phyloP scores from a whole-genome alignment of 257 asterid species.

The Capsicum chinense region DNA sequence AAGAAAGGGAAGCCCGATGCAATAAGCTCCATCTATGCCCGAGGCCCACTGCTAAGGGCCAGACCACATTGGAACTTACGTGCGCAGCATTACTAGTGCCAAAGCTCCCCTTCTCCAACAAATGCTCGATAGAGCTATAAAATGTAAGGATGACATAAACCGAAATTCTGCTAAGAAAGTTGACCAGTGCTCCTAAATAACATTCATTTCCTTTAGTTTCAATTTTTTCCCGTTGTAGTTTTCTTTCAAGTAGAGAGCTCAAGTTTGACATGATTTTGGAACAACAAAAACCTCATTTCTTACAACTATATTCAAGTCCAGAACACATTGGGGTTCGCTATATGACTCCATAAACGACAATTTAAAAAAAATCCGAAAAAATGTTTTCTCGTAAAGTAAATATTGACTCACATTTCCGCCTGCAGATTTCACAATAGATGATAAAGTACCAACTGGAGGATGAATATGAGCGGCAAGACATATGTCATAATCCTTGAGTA shows the following conservation, averaged over 20 bases:
- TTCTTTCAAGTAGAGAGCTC: background rate
- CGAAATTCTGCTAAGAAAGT: conserved; percentile 9
- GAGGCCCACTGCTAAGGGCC: background rate
- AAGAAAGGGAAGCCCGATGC: background rate
- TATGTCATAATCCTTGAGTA: conserved; percentile 73
- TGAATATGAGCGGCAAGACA: conserved; percentile 73
- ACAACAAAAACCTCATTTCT: conserved; percentile 7
- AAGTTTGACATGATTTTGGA: conserved; percentile 11
- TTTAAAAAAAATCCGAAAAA: background rate
- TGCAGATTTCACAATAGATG: conserved; percentile 68
- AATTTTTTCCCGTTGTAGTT: background rate
- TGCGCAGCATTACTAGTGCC: background rate
- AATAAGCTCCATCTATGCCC: background rate
- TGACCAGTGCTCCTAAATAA: background rate
- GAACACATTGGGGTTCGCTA: background rate
- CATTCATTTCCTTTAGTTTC: background rate
- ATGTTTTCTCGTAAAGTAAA: background rate
- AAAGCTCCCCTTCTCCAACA: background rate
- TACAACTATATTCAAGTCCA: background rate
- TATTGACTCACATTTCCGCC: conserved; percentile 80
- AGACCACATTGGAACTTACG: background rate
- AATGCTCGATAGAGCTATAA: background rate
- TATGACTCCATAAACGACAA: background rate
- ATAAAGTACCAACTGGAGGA: conserved; percentile 63
- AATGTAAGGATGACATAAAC: no score